Conservation (phyloP, 768 basidiomycete species). For the Tulasnella sp. region DNA sequence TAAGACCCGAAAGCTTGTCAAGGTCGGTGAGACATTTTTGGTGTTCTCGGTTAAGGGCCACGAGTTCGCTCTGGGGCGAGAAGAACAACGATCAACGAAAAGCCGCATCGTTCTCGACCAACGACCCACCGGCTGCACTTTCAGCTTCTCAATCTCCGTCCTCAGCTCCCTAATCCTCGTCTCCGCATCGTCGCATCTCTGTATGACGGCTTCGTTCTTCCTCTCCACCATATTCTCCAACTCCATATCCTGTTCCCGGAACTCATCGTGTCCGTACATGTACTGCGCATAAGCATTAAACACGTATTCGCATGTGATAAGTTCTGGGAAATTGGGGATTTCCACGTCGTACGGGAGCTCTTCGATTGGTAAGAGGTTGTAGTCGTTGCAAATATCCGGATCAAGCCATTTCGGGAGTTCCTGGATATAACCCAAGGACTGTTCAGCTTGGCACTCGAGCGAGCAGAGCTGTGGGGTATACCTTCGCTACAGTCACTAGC, state of each 20-base stretch:
- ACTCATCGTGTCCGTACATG: slow-evolving; percentile 51
- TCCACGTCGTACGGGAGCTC: slow-evolving; percentile 42
- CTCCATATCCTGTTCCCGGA: slow-evolving; percentile 58
- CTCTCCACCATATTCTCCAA: slow-evolving; percentile 41
- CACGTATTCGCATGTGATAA: slow-evolving; percentile 68
- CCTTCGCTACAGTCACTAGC: slow-evolving; percentile 81
- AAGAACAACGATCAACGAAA: slow-evolving; percentile 31
- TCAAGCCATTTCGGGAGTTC: slow-evolving; percentile 29
- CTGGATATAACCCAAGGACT: slow-evolving; percentile 33
- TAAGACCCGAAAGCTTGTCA: slow-evolving; percentile 66
- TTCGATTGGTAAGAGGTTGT: slow-evolving; percentile 25
- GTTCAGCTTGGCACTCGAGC: not conserved
- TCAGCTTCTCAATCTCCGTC: slow-evolving; percentile 40
- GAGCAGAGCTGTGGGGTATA: slow-evolving; percentile 30
- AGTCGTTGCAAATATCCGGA: slow-evolving; percentile 29
- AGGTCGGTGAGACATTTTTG: slow-evolving; percentile 58
- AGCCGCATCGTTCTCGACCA: not conserved
- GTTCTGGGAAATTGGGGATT: slow-evolving; percentile 60
- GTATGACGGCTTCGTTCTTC: slow-evolving; percentile 8
- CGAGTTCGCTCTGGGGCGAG: not conserved
- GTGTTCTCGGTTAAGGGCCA: slow-evolving; percentile 47
- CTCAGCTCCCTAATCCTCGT: slow-evolving; percentile 28
- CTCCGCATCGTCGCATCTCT: slow-evolving; percentile 19
- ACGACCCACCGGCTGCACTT: slow-evolving; percentile 27
- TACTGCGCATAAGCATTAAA: slow-evolving; percentile 61